A percentile compares a stretch with the other conserved stretches of the same genome.
phyloP scores from a whole-genome alignment of 306 rosid genomes.

The Neltuma alba region DNA sequence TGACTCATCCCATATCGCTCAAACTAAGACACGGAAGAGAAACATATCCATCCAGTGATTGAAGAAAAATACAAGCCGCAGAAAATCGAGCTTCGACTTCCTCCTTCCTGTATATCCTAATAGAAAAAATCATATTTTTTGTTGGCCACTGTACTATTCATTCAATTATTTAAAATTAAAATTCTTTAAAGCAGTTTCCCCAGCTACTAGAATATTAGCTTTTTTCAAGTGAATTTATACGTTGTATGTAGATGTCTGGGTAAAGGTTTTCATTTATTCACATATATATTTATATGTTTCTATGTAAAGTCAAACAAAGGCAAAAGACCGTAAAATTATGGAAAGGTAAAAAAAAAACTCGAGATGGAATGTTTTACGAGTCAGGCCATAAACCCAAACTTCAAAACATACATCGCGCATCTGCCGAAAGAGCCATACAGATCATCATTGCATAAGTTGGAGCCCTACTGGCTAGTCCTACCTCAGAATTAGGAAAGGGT shows the following conservation, averaged over 20 bases:
- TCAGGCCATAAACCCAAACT: neutral
- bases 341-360: neutral
- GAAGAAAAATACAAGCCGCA: neutral
- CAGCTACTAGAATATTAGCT: neutral
- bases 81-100: neutral
- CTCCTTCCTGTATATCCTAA: neutral
- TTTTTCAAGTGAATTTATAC: neutral
- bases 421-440: neutral
- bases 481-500: neutral
- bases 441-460: neutral
- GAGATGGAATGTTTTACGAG: neutral
- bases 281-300: too few species aligned
- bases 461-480: neutral
- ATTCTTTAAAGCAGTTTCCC: neutral
- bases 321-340: neutral
- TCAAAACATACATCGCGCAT: neutral
- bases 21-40: neutral
- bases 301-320: neutral
- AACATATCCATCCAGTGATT: neutral
- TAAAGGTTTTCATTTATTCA: neutral
- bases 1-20: neutral
- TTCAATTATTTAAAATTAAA: neutral
- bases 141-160: neutral
- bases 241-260: neutral
- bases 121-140: neutral